Conservation (phyloP, 75 land plant species). For the Adiantum capillusveneris region DNA sequence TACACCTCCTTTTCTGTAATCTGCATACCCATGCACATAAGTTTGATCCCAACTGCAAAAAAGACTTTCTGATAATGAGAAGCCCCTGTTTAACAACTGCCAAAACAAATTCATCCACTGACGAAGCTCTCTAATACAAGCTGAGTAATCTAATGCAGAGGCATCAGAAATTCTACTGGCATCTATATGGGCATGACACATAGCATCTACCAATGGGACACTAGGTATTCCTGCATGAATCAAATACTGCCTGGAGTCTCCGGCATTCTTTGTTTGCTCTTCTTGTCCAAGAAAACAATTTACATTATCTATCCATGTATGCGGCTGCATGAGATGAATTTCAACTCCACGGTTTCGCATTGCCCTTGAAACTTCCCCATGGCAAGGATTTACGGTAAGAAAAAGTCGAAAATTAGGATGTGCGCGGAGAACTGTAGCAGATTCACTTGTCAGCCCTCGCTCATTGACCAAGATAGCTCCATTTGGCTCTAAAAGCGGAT, state of each 20-base stretch:
- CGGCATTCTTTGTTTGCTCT: conserved; percentile 1
- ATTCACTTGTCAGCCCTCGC: conserved; percentile 81
- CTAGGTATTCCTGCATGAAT: conserved; percentile 57
- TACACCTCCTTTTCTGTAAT: conserved; percentile 31
- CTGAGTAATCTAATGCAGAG: conserved; percentile 27
- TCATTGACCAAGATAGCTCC: conserved; percentile 86
- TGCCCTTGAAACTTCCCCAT: conserved; percentile 96
- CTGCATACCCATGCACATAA: conserved; percentile 59
- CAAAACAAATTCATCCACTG: conserved; percentile 81
- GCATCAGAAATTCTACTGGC: conserved; percentile 28
- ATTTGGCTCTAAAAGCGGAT: conserved; percentile 74
- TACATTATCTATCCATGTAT: conserved; percentile 21
- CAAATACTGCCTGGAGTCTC: conserved; percentile 48
- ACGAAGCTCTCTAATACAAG: conserved; percentile 56
- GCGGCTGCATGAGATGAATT: conserved; percentile 61
- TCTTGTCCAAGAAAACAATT: conserved; percentile 5
- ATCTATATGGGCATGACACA: conserved; percentile 61
- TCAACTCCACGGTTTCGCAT: conserved; percentile 98
- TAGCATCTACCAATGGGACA: conserved; percentile 41
- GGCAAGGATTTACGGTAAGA: conserved; percentile 72
- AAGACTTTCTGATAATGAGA: conserved; percentile 51
- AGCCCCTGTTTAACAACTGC: conserved; percentile 68
- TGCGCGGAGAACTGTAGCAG: conserved; percentile 64
- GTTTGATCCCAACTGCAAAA: conserved; percentile 81
- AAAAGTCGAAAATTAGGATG: conserved; percentile 88